phyloP scores from a whole-genome alignment of 2,329 filamentous ascomycete genomes.

The Eurotiales sp. region DNA sequence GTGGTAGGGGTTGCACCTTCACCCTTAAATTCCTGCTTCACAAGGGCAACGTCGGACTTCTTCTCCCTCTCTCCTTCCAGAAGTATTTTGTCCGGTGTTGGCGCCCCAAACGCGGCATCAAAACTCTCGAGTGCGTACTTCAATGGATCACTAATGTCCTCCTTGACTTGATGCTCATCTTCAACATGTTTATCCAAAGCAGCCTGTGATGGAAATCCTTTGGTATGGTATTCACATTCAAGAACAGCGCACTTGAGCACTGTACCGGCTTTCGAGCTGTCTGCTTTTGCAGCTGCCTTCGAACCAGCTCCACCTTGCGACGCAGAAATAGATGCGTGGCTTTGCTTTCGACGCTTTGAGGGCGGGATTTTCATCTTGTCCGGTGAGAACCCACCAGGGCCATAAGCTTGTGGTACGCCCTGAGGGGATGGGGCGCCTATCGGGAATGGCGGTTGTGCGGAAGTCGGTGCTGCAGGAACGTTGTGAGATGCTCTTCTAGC shows the following conservation, averaged over 20 bases:
- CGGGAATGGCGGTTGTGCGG: slow-evolving; percentile 51
- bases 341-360: slow-evolving; percentile 55
- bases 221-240: slow-evolving; percentile 51
- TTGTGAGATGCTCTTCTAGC: slow-evolving; percentile 37
- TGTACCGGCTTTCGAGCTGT: slow-evolving; percentile 21
- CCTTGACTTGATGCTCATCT: slow-evolving; percentile 50
- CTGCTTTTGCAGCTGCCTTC: slow-evolving; percentile 17
- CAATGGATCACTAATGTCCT: slow-evolving; percentile 51
- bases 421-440: slow-evolving; percentile 51
- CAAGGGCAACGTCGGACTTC: neutral
- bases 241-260: slow-evolving; percentile 52
- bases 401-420: slow-evolving; percentile 56
- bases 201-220: slow-evolving; percentile 53
- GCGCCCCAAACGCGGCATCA: slow-evolving; percentile 44
- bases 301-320: slow-evolving; percentile 19
- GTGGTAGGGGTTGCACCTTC: slow-evolving; percentile 28
- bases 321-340: slow-evolving; percentile 33
- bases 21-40: slow-evolving; percentile 26
- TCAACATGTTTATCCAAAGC: slow-evolving; percentile 54
- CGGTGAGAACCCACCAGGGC: slow-evolving; percentile 49
- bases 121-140: slow-evolving; percentile 55
- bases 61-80: slow-evolving; percentile 19
- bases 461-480: slow-evolving; percentile 46
- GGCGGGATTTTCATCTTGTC: slow-evolving; percentile 57
- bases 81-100: slow-evolving; percentile 38